Conservation (phyloP, 805 yeast genomes). For the Barnettozyma botsteinii region DNA sequence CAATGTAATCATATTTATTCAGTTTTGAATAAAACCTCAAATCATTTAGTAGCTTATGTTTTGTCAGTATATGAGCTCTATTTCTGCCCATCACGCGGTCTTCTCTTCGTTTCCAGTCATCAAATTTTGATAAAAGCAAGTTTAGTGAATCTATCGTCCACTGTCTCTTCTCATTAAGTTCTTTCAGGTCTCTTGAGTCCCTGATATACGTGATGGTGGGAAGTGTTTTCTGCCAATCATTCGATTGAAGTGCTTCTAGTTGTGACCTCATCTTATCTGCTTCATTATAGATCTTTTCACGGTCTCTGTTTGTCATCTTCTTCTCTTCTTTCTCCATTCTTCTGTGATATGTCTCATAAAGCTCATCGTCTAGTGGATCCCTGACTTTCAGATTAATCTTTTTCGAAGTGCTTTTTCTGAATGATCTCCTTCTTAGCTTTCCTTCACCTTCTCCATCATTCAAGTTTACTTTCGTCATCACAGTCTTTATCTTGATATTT, state of each 20-base stretch:
- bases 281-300: conserved; percentile 47
- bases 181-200: conserved; percentile 40
- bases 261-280: conserved; percentile 42
- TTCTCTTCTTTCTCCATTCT: conserved; percentile 63
- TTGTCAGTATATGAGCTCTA: neutral
- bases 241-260: conserved; percentile 34
- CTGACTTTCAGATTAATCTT: conserved; percentile 1
- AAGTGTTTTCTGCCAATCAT: conserved; percentile 43
- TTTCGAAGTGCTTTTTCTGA: conserved; percentile 15
- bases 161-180: conserved; percentile 43
- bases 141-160: conserved; percentile 46
- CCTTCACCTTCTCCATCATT: neutral
- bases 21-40: conserved; percentile 16
- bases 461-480: conserved; percentile 4
- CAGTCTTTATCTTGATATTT: conserved; percentile 5
- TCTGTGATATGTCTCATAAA: conserved; percentile 43
- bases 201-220: conserved; percentile 45
- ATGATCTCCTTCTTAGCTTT: conserved; percentile 5
- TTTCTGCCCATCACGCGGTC: conserved; percentile 19
- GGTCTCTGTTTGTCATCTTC: conserved; percentile 46
- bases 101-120: conserved; percentile 19
- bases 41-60: conserved; percentile 7
- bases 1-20: conserved; percentile 20
- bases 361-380: conserved; percentile 43
- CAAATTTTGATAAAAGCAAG: conserved; percentile 15